These are phyloP conservation scores for Kalanchoe fedtschenkoi DNA, from an alignment of 164 flowering plant species.

Conservation along the genomic window DNA sequence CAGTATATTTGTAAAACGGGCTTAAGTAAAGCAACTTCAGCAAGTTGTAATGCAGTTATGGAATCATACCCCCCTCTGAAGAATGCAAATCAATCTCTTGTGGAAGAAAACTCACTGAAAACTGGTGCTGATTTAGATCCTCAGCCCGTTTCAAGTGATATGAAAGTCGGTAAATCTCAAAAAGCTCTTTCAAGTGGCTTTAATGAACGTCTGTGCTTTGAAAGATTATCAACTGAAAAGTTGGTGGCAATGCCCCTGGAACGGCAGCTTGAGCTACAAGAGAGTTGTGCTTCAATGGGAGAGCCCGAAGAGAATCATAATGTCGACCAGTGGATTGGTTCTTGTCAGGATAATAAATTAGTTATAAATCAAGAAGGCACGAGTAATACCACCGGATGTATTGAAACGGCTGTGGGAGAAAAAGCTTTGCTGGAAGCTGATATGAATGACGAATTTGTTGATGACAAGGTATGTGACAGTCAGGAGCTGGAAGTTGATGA, in stretches of 20 bases:
- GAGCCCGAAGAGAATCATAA: background rate
- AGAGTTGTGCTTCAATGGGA: background rate
- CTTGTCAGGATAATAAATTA: background rate
- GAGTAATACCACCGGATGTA: background rate
- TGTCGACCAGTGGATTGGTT: background rate
- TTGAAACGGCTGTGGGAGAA: background rate
- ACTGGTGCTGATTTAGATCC: background rate
- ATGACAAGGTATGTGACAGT: background rate
- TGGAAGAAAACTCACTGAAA: background rate
- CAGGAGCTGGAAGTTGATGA: background rate
- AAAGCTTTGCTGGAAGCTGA: background rate
- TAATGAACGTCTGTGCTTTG: background rate
- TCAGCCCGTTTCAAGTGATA: background rate
- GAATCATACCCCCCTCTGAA: background rate
- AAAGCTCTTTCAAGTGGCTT: background rate
- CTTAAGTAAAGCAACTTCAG: background rate
- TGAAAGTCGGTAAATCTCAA: background rate
- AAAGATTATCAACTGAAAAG: background rate
- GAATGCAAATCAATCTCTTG: background rate
- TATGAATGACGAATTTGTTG: background rate
- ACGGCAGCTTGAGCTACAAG: background rate
- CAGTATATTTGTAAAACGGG: too few relatives aligned
- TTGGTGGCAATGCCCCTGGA: background rate
- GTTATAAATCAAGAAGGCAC: background rate
- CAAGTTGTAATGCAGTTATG: background rate